These are phyloP conservation scores for Quercus phellos DNA, from an alignment of 331 rosid genomes.

Conservation along the genomic window DNA sequence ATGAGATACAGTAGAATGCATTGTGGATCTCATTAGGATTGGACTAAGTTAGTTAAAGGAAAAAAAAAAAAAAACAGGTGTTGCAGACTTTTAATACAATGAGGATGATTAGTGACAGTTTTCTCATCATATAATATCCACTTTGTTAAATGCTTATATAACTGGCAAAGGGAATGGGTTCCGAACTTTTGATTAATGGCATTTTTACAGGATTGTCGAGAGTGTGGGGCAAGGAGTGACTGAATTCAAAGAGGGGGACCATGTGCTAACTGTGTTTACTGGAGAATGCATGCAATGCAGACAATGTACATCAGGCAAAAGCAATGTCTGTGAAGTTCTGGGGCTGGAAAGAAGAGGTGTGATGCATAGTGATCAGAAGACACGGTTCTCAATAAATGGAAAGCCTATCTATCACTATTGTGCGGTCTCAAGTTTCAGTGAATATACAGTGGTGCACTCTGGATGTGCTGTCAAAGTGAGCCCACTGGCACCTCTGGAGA, in stretches of 20 bases:
- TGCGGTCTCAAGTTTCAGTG: conserved; percentile 96
- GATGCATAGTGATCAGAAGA: conserved; percentile 92
- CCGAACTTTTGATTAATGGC: background rate
- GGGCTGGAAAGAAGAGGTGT: conserved; percentile 85
- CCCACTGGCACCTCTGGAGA: conserved; percentile 64
- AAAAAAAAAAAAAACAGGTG: too few relatives aligned
- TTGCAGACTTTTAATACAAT: background rate
- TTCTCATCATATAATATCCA: background rate
- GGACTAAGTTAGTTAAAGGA: background rate
- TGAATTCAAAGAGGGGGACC: conserved; percentile 80
- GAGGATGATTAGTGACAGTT: background rate
- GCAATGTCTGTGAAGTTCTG: conserved; percentile 71
- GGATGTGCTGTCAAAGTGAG: conserved; percentile 93
- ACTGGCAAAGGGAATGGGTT: background rate
- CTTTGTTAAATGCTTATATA: background rate
- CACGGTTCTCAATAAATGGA: conserved; percentile 78
- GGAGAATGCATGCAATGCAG: conserved; percentile 84
- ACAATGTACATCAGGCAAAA: conserved; percentile 74
- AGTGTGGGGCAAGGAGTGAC: conserved; percentile 83
- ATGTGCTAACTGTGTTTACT: conserved; percentile 82
- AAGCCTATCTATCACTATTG: conserved; percentile 89
- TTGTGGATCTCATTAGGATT: background rate
- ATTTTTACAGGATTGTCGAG: conserved; percentile 82
- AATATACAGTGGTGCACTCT: conserved; percentile 85
- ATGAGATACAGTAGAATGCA: background rate